Evolutionary conservation across 2,329 filamentous ascomycete species (phyloP).

Genomic region (Curvularia sp.): DNA sequence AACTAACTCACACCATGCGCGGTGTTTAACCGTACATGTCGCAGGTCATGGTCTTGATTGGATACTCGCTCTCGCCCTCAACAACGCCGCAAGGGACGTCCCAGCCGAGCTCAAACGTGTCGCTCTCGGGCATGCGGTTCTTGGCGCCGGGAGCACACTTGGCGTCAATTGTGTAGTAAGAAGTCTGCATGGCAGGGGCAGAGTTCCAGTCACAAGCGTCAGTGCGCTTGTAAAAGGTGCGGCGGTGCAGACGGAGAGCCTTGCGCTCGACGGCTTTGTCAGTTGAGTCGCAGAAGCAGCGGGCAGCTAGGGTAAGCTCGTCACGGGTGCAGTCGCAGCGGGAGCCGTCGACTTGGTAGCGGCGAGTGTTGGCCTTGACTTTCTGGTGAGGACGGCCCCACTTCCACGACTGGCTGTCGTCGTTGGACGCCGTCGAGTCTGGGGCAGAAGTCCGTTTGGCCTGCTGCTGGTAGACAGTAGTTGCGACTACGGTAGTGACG

Average conservation of each 20-base stretch:
- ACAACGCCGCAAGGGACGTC: constrained; percentile 50
- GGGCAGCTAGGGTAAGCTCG: constrained; percentile 27
- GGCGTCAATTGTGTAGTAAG: constrained; percentile 51
- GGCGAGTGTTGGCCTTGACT: constrained; percentile 22
- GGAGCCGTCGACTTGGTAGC: constrained; percentile 41
- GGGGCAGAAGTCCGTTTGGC: constrained; percentile 16
- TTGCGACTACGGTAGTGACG: constrained; percentile 15
- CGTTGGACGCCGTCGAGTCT: constrained; percentile 12
- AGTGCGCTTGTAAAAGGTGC: constrained; percentile 40
- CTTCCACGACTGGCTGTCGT: constrained; percentile 7
- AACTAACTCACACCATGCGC: neutral
- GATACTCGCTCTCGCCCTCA: constrained; percentile 54
- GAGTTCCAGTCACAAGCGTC: constrained; percentile 47
- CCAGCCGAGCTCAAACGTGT: constrained; percentile 53
- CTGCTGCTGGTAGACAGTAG: constrained; percentile 11
- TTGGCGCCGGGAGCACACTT: constrained; percentile 48
- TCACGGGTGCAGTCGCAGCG: constrained; percentile 40
- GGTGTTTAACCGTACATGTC: constrained; percentile 31
- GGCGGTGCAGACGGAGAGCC: constrained; percentile 43
- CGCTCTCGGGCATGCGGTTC: constrained; percentile 30
- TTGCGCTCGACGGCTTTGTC: constrained; percentile 41
- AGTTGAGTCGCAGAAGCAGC: constrained; percentile 35
- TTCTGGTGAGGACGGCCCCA: constrained; percentile 17
- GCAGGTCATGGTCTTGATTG: constrained; percentile 51
- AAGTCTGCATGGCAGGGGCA: constrained; percentile 54